phyloP scores from a whole-genome alignment of 345 rosid genomes.

The Hypericum perforatum region DNA sequence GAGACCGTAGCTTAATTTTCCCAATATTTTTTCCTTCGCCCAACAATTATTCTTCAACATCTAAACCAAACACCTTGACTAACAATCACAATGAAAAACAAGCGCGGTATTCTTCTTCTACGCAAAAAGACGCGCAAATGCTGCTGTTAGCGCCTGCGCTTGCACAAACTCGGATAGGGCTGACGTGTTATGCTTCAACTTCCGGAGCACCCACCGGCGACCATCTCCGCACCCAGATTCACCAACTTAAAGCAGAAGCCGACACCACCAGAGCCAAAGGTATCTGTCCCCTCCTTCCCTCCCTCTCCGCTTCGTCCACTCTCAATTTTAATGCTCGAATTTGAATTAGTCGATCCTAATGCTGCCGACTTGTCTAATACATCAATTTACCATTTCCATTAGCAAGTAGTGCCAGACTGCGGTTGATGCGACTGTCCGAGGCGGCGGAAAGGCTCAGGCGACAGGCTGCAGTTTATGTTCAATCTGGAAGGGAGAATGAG shows the following conservation, averaged over 20 bases:
- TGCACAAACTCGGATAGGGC: no score
- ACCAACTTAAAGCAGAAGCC: constrained; percentile 68
- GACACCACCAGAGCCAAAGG: constrained; percentile 63
- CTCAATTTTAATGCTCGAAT: neutral
- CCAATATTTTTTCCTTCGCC: no score
- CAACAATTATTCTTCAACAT: no score
- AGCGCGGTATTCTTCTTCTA: no score
- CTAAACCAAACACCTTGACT: no score
- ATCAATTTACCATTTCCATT: neutral
- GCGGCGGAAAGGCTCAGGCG: constrained; percentile 75
- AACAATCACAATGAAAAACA: no score
- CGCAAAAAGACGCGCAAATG: no score
- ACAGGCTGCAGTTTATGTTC: constrained; percentile 59
- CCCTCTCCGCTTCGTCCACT: no score
- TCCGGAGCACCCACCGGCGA: constrained; percentile 26
- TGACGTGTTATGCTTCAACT: constrained; percentile 28
- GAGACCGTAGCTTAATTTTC: no score
- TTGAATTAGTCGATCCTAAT: neutral
- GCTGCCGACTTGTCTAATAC: neutral
- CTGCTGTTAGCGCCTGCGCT: no score
- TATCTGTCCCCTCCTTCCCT: constrained; percentile 9
- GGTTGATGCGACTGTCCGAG: constrained; percentile 74
- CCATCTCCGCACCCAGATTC: constrained; percentile 59
- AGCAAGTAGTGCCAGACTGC: constrained; percentile 66
- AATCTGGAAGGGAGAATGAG: constrained; percentile 59